Evolutionary conservation across 495 filamentous ascomycete species (phyloP), one percentile per base, ranked within the genome.

Genomic region (Xylaria castorea): DNA sequence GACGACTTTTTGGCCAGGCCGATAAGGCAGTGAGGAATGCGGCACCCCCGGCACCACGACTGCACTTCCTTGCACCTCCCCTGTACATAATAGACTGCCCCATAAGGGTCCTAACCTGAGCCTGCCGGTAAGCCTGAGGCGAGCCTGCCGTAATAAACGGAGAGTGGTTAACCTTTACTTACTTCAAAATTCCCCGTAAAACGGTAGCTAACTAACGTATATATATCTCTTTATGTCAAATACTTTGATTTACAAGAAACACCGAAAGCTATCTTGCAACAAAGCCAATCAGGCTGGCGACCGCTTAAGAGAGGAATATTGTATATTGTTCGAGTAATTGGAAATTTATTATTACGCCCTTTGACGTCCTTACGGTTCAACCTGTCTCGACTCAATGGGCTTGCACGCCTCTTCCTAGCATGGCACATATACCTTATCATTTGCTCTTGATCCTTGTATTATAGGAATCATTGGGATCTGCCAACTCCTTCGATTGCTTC

Each of bases 1-100:
- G 68, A 70, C 68, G 68, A 70, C 58, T 70, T 70, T 70, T 70
- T 38, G n/a, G 42, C 57, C 68, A 38, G 38, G 67, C 51, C 36
- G 68, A 62, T 62, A 63, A 70, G 68, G 58, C 68, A 63, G 58
- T 32, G 40, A 58, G 57, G 40, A 36, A 46, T 46, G 34, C 53
- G 25, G 53, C 53, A 32, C 27, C 50, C 53, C 53, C 27, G 27
- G 53, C 53, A 32, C 27, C 53, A 57, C 53, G 1, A 53, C 14
- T 32, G 14, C n/a, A 5, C 20, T 51, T 55, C 25, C 51, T 27
- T 30, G 25, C 27, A 57, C 53, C 25, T 18, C 14, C 53, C 53
- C 53, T n/a, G 50, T 51, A 0, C 0, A 50, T 50, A 50, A 3
- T 16, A 46, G 42, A 46, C 42, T 42, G 14, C 14, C 9, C 38